Percentiles rank a stretch among this genome's conserved stretches.
Evolutionary conservation across 495 filamentous ascomycete genomes (phyloP).

Genomic region (Melanomma pulvis-pyrius): DNA sequence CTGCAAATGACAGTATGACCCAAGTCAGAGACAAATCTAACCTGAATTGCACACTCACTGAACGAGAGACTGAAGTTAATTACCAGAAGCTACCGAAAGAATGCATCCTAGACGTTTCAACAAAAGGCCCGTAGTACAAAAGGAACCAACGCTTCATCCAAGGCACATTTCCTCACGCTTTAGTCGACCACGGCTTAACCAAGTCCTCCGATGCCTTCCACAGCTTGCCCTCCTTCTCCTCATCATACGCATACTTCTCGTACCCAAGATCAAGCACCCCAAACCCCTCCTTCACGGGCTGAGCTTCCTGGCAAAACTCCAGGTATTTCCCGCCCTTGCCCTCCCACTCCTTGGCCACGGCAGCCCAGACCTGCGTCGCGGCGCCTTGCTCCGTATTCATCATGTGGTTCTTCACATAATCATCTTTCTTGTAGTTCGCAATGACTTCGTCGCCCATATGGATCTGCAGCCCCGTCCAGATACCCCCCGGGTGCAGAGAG

Average conservation of each 20-base stretch:
- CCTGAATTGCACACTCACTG: too few relatives aligned
- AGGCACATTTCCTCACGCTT: too few relatives aligned
- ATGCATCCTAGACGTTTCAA: too few relatives aligned
- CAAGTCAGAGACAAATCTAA: too few relatives aligned
- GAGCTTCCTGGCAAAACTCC: constrained; percentile 44
- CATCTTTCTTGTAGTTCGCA: constrained; percentile 13
- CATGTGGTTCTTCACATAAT: constrained; percentile 15
- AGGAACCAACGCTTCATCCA: too few relatives aligned
- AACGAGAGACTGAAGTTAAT: too few relatives aligned
- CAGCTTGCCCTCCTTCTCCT: constrained; percentile 34
- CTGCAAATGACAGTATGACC: too few relatives aligned
- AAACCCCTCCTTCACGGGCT: constrained; percentile 30
- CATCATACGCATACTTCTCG: constrained; percentile 29
- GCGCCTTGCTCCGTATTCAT: constrained; percentile 41
- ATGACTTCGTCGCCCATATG: constrained; percentile 35
- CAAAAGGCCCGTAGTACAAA: too few relatives aligned
- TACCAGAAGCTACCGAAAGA: too few relatives aligned
- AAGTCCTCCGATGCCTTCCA: constrained; percentile 31
- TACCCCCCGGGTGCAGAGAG: constrained; percentile 34
- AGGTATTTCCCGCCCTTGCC: constrained; percentile 49
- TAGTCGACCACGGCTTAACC: constrained; percentile 20
- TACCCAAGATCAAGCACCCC: constrained; percentile 12
- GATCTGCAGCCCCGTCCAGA: constrained; percentile 34
- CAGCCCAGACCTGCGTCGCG: constrained; percentile 51
- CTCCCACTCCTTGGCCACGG: constrained; percentile 46